These are phyloP conservation scores for Microcyclosporella mali DNA, from an alignment of 2,329 filamentous ascomycete genomes.

Conservation along the genomic window DNA sequence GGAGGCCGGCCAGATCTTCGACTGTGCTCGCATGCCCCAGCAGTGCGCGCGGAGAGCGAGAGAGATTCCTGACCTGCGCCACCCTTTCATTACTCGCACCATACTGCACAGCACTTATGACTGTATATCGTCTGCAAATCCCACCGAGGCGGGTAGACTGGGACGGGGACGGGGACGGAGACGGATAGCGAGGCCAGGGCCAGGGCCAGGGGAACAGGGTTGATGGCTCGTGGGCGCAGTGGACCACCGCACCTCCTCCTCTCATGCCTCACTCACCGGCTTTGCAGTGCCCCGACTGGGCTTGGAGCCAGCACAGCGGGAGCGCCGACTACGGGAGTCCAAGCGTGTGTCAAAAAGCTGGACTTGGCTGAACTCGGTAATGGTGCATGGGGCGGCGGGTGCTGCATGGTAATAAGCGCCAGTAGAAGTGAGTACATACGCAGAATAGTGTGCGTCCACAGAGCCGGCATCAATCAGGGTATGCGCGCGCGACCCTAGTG, in stretches of 20 bases:
- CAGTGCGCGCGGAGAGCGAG: no score
- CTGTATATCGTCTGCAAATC: no score
- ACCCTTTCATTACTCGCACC: no score
- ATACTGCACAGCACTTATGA: no score
- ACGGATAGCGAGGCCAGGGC: no score
- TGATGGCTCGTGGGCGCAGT: not conserved
- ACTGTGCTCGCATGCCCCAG: no score
- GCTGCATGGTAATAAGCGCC: constrained; percentile 17
- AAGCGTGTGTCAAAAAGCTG: constrained; percentile 22
- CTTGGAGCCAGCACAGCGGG: constrained; percentile 10
- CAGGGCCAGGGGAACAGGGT: no score
- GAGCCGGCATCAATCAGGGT: constrained; percentile 11
- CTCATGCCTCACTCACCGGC: no score
- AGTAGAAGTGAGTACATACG: not conserved
- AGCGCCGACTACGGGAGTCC: constrained; percentile 10
- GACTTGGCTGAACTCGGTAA: constrained; percentile 17
- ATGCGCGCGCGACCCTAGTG: constrained; percentile 15
- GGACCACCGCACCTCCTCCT: not conserved
- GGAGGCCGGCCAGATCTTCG: not conserved
- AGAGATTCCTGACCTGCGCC: no score
- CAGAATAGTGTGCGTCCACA: no score
- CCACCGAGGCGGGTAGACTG: no score
- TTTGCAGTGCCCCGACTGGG: constrained; percentile 19
- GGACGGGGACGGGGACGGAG: no score
- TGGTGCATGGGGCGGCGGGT: constrained; percentile 14